A percentile compares a stretch with the other conserved stretches of the same genome.
These are phyloP conservation scores for Musa schizocarpa DNA, from an alignment of 176 grass and related monocot genomes.

Conservation along the genomic window DNA sequence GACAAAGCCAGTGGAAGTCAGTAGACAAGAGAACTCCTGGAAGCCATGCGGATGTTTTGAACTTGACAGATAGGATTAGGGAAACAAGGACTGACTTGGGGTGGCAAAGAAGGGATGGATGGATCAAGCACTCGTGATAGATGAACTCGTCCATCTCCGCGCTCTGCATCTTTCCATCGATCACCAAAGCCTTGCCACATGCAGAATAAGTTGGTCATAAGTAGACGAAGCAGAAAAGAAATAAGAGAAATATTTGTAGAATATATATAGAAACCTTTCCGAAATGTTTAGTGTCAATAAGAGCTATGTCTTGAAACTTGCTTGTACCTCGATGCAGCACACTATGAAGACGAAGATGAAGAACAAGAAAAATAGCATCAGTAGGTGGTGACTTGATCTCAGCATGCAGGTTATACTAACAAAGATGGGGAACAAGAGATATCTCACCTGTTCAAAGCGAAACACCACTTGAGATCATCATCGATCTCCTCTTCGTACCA, in stretches of 20 bases:
- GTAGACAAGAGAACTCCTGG: no score
- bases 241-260: background rate
- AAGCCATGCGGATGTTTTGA: no score
- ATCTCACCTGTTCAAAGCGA: constrained; percentile 49
- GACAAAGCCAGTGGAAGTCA: background rate
- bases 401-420: background rate
- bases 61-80: background rate
- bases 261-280: constrained; percentile 39
- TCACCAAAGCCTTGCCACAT: constrained; percentile 37
- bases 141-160: constrained; percentile 74
- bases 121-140: constrained; percentile 65
- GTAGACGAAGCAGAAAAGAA: background rate
- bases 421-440: background rate
- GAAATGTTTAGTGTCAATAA: constrained; percentile 72
- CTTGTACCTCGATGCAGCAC: constrained; percentile 55
- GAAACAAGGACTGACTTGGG: constrained; percentile 25
- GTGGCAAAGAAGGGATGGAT: constrained; percentile 59
- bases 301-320: constrained; percentile 66
- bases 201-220: background rate
- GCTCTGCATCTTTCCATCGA: constrained; percentile 86
- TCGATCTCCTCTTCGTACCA: constrained; percentile 66
- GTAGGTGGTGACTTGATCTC: no score
- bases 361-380: background rate
- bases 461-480: constrained; percentile 47
- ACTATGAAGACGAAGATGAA: constrained; percentile 9